Evolutionary conservation across 768 basidiomycete genomes (phyloP), one percentile per base, ranked within the genome.

Genomic region (Naematelia aurantialba): DNA sequence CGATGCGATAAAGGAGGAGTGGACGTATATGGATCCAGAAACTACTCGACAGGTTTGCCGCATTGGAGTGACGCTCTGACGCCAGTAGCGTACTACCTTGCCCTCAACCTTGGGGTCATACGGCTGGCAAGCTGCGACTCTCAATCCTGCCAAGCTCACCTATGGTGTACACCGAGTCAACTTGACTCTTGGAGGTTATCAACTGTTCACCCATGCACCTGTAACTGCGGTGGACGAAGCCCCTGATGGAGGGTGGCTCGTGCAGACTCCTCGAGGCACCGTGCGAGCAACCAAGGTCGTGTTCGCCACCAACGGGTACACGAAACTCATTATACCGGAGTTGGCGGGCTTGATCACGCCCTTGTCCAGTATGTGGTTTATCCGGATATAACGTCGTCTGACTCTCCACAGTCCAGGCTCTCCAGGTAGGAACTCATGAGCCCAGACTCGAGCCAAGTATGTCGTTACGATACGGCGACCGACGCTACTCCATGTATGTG

Each of bases 271-370:
- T 0, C 82, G 89, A n/a, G 90, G 91, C 0, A 63, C 68, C 1
- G 73, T 91, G 21, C 44, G 71, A 3, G 85, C 87, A 62, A 75
- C 80, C 19, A 84, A 85, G 59, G 82, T 94, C 45, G 79, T 96
- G 3, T 89, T 92, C 70, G 89, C 89, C 0, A 92, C 89, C 10
- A 96, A 96, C 67, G 92, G 80, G 0, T 92, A 93, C 60, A 83
- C 85, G 11, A 83, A 86, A 2, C 81, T 87, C 65, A 82, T 94
- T 31, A 79, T 96, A n/a, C 87, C 88, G 0, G 82, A 84, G 58
- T 71, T 91, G 26, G 66, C 50, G 12, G 66, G 66, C 1, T 29
- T 70, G 53, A 66, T 73, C 25, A 67, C 58, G 13, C 67, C 72
- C 2, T 50, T 22, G 48, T 14, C 48, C 24, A 26, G 48, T 50